Conservation (phyloP, 306 rosid genomes). For the Quercus gilva region DNA sequence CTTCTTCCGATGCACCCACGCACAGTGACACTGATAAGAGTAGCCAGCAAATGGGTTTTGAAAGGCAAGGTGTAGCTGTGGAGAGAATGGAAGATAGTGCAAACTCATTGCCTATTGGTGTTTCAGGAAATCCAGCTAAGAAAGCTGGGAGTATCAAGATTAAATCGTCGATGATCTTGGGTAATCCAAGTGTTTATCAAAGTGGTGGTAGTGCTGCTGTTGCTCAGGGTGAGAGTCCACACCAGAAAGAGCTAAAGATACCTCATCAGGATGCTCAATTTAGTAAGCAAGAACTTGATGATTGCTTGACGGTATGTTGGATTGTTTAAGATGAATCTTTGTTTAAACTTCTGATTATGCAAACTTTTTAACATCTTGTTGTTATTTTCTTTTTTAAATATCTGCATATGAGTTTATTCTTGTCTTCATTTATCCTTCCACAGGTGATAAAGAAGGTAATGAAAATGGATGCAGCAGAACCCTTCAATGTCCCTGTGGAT, state of each 20-base stretch:
- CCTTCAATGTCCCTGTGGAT: constrained; percentile 92
- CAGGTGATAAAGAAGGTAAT: constrained; percentile 87
- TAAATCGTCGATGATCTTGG: constrained; percentile 67
- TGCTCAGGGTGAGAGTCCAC: constrained; percentile 26
- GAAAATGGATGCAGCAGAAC: constrained; percentile 98
- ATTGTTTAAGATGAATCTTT: constrained; percentile 10
- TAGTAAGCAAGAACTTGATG: constrained; percentile 68
- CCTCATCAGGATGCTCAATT: constrained; percentile 39
- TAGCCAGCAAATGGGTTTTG: constrained; percentile 67
- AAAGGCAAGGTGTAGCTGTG: constrained; percentile 37
- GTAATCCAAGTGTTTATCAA: constrained; percentile 43
- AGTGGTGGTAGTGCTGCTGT: constrained; percentile 25
- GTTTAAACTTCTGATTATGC: constrained; percentile 3
- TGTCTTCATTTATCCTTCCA: constrained; percentile 9
- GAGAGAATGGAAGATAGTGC: constrained; percentile 82
- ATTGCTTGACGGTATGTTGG: constrained; percentile 60
- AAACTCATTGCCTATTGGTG: constrained; percentile 51
- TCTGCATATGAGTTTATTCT: constrained; percentile 7
- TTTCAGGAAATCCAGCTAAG: constrained; percentile 39
- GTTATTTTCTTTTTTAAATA: constrained; percentile 15
- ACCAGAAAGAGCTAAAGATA: constrained; percentile 39
- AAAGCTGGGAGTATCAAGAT: constrained; percentile 71
- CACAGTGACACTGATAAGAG: constrained; percentile 89
- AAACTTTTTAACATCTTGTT: not conserved
- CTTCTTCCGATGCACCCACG: constrained; percentile 69